These are phyloP conservation scores for Brasenia schreberi DNA, from an alignment of 164 flowering plant genomes.

Conservation along the genomic window DNA sequence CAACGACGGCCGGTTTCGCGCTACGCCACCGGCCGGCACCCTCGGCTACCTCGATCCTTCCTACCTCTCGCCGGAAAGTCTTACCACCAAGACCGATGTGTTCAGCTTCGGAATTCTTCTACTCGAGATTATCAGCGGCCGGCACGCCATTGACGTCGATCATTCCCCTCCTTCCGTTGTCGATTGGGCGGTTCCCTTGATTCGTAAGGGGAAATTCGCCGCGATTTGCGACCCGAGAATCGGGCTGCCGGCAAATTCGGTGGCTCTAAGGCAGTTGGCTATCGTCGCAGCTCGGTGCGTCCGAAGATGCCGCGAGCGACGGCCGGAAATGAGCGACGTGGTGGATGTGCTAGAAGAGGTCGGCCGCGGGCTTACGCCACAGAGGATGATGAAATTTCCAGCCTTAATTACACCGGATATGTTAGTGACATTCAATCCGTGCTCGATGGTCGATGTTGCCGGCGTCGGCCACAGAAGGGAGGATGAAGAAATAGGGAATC, in stretches of 20 bases:
- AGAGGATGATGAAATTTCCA: conserved; percentile 1
- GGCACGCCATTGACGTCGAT: conserved; percentile 81
- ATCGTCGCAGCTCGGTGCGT: conserved; percentile 75
- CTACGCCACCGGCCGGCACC: conserved; percentile 92
- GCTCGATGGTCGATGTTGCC: not conserved
- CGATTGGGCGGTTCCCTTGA: conserved; percentile 93
- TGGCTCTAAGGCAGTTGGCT: conserved; percentile 59
- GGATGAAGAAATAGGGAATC: not conserved
- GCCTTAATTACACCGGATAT: not conserved
- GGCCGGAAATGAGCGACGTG: conserved; percentile 76
- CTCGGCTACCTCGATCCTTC: conserved; percentile 88
- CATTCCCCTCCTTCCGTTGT: conserved; percentile 81
- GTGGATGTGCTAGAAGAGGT: conserved; percentile 46
- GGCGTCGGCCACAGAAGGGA: not conserved
- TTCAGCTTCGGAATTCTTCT: conserved; percentile 90
- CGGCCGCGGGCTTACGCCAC: conserved; percentile 40
- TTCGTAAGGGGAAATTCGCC: conserved; percentile 55
- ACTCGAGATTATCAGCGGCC: conserved; percentile 81
- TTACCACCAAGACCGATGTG: conserved; percentile 84
- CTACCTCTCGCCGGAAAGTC: conserved; percentile 77
- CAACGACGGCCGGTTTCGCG: conserved; percentile 35
- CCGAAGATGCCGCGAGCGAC: conserved; percentile 63
- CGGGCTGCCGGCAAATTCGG: conserved; percentile 48
- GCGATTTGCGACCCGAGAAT: conserved; percentile 60
- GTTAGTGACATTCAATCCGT: not conserved